These are phyloP conservation scores for Komagataella phaffii DNA, from an alignment of 805 yeast genomes.

Conservation along the genomic window DNA sequence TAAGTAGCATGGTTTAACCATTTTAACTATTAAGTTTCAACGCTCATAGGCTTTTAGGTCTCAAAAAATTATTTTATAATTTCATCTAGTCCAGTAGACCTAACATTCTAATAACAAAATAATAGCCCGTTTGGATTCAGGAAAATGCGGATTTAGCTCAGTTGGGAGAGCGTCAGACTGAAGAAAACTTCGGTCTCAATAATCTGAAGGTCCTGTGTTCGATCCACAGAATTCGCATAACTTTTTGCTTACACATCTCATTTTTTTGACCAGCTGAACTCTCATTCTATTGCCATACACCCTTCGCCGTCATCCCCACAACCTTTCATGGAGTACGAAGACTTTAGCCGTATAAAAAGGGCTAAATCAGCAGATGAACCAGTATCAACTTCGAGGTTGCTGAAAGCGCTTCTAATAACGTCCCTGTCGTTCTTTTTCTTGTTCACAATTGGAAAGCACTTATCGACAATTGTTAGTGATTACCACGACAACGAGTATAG, in stretches of 20 bases:
- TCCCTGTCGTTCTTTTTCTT: not conserved
- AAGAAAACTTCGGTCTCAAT: conserved; percentile 3
- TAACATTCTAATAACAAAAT: too few relatives aligned
- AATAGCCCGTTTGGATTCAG: not conserved
- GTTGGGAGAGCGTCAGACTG: conserved; percentile 8
- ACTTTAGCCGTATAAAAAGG: not conserved
- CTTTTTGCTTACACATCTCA: not conserved
- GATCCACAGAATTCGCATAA: conserved; percentile 64
- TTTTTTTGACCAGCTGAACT: not conserved
- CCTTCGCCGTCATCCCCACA: not conserved
- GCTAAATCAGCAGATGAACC: not conserved
- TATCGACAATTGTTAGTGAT: not conserved
- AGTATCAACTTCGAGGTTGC: not conserved
- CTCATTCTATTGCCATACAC: too few relatives aligned
- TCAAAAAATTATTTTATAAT: too few relatives aligned
- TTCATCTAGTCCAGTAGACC: too few relatives aligned
- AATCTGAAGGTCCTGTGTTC: conserved; percentile 84
- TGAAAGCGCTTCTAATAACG: conserved; percentile 1
- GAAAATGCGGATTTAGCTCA: conserved; percentile 6
- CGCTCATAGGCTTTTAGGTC: too few relatives aligned
- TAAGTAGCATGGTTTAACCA: too few relatives aligned
- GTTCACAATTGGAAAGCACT: not conserved
- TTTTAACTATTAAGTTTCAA: too few relatives aligned
- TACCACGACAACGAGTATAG: not conserved
- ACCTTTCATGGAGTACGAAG: not conserved